Base-by-base conservation (phyloP, 129 eudicot genomes). In the Tagetes erecta region DNA sequence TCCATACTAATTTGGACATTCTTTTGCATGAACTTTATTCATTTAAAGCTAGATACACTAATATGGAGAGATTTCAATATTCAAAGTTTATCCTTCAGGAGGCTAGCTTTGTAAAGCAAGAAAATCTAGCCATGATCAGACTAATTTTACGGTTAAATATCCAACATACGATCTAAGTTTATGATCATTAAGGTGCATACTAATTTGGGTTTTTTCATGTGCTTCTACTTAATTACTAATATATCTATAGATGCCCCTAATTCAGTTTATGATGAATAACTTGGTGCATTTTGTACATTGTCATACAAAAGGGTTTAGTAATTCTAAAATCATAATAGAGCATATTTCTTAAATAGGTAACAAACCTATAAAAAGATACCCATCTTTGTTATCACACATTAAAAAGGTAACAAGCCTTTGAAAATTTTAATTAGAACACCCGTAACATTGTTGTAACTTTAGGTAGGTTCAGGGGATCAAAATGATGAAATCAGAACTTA, bases 81-180 rank as follows among this genome's bases (percentile, higher is more conserved):
- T 53, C 27, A 56, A 53, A 8, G 14, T 33, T 36, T 8, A 11
- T 27, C 51, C 51, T 63, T 73, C 35, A 42, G 33, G 14, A 58
- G 55, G 68, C 77, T 56, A 72, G 10, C 49, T 8, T 39, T 20
- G 6, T 27, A 39, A 39, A 52, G 75, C 75, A 70, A 52, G 27
- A 71, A 36, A 53, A 1, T 27, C 4, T 38, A n/a, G 35, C 55
- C 63, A 14, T n/a, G n/a, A 70, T 10, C n/a, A 69, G 8, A 44
- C 49, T 7, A 44, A 49, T 27, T n/a, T 2, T 47, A n/a, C 3
- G 8, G 12, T 70, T 70, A 33, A 69, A 50, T 40, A 50, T 70
- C 35, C 63, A 44, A 49, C 63, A 35, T n/a, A 36, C 52, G 13
- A 6, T 42, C 38, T 0, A 65, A 50, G 13, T 66, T 66, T 31